phyloP scores from a whole-genome alignment of 192 early-diverging fungal genomes.

The Backusella macrospora region DNA sequence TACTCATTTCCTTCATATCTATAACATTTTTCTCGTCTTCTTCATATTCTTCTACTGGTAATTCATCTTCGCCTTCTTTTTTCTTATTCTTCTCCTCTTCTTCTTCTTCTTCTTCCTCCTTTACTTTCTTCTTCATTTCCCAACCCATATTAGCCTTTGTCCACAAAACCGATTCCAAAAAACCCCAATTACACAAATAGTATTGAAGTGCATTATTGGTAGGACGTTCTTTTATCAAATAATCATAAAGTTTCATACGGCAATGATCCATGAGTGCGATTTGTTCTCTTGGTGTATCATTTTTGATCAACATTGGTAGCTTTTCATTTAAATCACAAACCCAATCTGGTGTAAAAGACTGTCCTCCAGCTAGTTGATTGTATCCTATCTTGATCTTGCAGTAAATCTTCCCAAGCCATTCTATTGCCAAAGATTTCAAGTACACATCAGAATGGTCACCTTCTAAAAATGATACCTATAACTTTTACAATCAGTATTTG shows the following conservation, averaged over 20 bases:
- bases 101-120: neutral
- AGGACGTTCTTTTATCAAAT: neutral
- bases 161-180: slow-evolving; percentile 29
- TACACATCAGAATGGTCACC: slow-evolving; percentile 61
- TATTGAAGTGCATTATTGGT: slow-evolving; percentile 14
- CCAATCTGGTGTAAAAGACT: slow-evolving; percentile 28
- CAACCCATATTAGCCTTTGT: slow-evolving; percentile 9
- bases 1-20: neutral
- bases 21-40: neutral
- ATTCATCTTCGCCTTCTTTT: neutral
- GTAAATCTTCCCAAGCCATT: slow-evolving; percentile 63
- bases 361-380: slow-evolving; percentile 5
- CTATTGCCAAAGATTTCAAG: slow-evolving; percentile 62
- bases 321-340: slow-evolving; percentile 23
- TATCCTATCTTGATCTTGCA: slow-evolving; percentile 34
- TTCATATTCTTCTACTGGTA: neutral
- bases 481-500: no score
- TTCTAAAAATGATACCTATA: slow-evolving; percentile 59
- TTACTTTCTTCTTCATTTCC: neutral
- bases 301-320: slow-evolving; percentile 7
- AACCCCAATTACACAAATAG: slow-evolving; percentile 45
- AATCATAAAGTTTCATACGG: slow-evolving; percentile 24
- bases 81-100: neutral
- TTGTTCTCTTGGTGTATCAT: neutral
- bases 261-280: slow-evolving; percentile 19